A percentile compares a stretch with the other conserved stretches of the same genome.
Evolutionary conservation across 306 rosid species (phyloP).

Genomic region (Lathyrus oleraceus): DNA sequence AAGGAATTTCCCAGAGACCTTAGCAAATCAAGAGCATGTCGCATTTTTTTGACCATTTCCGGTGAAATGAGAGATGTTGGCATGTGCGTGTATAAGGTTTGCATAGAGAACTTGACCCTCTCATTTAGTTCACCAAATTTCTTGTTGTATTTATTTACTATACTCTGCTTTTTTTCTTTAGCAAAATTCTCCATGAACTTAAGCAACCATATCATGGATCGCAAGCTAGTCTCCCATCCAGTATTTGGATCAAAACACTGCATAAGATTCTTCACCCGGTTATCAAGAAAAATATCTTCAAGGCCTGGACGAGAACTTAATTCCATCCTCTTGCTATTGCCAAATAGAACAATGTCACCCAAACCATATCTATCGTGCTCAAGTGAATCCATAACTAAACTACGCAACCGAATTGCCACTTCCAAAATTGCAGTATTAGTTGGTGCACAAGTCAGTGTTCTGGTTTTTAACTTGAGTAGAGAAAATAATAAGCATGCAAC

Average conservation of each 20-base stretch:
- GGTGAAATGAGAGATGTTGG: slow-evolving; percentile 49
- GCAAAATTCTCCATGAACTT: too few species aligned
- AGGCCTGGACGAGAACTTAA: slow-evolving; percentile 25
- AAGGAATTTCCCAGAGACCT: too few species aligned
- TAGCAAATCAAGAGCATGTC: too few species aligned
- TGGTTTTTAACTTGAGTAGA: neutral
- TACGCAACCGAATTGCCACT: slow-evolving; percentile 39
- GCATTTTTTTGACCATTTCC: too few species aligned
- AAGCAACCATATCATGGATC: too few species aligned
- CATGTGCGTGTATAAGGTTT: slow-evolving; percentile 43
- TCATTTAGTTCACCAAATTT: neutral
- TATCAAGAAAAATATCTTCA: slow-evolving; percentile 32
- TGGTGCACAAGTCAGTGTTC: slow-evolving; percentile 40
- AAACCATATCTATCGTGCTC: neutral
- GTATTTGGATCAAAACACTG: too few species aligned
- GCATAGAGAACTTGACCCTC: slow-evolving; percentile 19
- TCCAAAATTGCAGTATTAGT: slow-evolving; percentile 56
- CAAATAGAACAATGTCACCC: slow-evolving; percentile 31
- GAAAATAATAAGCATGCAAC: neutral
- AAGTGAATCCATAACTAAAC: neutral
- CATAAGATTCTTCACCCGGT: slow-evolving; percentile 21
- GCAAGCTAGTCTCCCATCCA: too few species aligned
- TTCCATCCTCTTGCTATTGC: slow-evolving; percentile 38
- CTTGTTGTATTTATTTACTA: neutral
- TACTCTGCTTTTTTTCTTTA: too few species aligned